These are phyloP conservation scores for Xylaria bambusicola DNA, from an alignment of 495 filamentous ascomycete species.

Conservation along the genomic window DNA sequence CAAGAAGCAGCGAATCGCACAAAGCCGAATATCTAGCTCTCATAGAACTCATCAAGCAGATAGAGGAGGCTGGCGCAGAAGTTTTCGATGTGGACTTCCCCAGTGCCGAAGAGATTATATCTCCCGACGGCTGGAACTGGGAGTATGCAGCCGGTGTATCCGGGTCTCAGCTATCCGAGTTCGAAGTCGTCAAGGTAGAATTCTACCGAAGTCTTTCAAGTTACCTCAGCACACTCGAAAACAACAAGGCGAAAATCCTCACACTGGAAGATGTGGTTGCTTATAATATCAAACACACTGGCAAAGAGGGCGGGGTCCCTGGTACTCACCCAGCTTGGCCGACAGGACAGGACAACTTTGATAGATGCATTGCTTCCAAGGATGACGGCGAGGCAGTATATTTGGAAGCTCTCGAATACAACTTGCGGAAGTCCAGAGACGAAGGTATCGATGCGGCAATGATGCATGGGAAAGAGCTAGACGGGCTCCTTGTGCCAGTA, in stretches of 20 bases:
- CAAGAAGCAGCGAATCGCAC: conserved; percentile 28
- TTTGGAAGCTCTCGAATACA: conserved; percentile 63
- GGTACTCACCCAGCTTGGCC: conserved; percentile 34
- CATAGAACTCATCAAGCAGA: conserved; percentile 50
- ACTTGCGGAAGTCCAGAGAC: conserved; percentile 53
- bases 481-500: conserved; percentile 62
- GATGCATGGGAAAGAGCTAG: conserved; percentile 49
- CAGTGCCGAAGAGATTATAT: conserved; percentile 60
- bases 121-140: conserved; percentile 57
- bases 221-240: conserved; percentile 66
- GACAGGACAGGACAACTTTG: conserved; percentile 70
- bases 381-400: conserved; percentile 68
- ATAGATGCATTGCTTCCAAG: conserved; percentile 59
- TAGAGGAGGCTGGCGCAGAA: conserved; percentile 62
- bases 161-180: conserved; percentile 61
- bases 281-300: conserved; percentile 67
- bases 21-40: not conserved
- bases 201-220: conserved; percentile 73
- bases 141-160: too few species aligned
- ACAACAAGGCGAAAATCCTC: conserved; percentile 56
- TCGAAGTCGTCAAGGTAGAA: conserved; percentile 70
- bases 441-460: conserved; percentile 71
- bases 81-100: conserved; percentile 72
- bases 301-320: conserved; percentile 69
- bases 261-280: conserved; percentile 67